Evolutionary conservation across 2,329 filamentous ascomycete species (phyloP), one percentile per base, ranked within the genome.

Genomic region (Xylaria sp.): DNA sequence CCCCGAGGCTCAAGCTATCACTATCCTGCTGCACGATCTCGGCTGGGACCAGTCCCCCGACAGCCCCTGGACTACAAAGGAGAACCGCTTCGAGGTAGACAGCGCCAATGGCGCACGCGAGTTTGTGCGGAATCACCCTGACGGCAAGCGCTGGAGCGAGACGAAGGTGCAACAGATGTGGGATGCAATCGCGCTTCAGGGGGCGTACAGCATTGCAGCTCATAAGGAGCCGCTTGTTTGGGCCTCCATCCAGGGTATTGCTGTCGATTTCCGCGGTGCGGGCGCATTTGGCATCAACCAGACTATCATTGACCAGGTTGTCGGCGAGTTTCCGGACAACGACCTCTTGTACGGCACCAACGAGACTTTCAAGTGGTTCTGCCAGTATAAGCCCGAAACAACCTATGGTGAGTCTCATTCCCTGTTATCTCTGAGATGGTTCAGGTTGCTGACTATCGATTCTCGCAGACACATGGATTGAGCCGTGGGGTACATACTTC

Each of bases 281-380:
- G 23, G 23, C 23, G 23, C 23, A 5, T 23, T 23, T 23, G 23
- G 23, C 23, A 60, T 65, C 55, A 60, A 61, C 44, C 57, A 63
- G 55, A 61, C 59, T 19, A 61, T 61, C 50, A 59, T 60, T 44
- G 54, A 62, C 23, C 53, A 55, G 23, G 61, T 65, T 23, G 44
- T 57, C 11, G 59, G 52, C 18, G 62, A 13, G 39, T 65, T 48
- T 42, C 63, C 63, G 47, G 52, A 59, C 53, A 52, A 58, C 46
- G 61, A 65, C 9, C 59, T 65, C 42, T 30, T 63, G 9, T 35
- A 16, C 11, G 63, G 60, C 8, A 65, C 63, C 51, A 65, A 65
- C 61, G 62, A 63, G 55, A 65, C 63, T 0, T 65, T 65, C 55
- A 60, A 59, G 52, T 64, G 59, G 59, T 60, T 65, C 53, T 65